These are phyloP conservation scores for Strobilomyces echinocephalus DNA, from an alignment of 768 basidiomycete genomes.

Conservation along the genomic window DNA sequence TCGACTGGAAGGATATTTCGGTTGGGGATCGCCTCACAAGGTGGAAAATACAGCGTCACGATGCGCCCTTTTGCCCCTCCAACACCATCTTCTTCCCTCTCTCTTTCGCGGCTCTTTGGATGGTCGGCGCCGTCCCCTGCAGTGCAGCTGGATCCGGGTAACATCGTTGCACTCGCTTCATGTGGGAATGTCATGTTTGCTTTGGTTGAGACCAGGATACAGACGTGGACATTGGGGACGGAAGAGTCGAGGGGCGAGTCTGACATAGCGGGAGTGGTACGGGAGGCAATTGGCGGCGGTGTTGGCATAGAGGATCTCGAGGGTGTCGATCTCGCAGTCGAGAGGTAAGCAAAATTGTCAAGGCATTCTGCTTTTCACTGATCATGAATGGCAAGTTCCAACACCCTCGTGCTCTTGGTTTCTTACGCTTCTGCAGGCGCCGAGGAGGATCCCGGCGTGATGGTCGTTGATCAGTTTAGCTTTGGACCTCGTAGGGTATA, in stretches of 20 bases:
- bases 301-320: conserved; percentile 63
- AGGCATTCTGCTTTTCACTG: not conserved
- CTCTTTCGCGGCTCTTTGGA: conserved; percentile 39
- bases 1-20: conserved; percentile 64
- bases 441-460: conserved; percentile 39
- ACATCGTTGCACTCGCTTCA: conserved; percentile 60
- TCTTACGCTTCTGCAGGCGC: conserved; percentile 54
- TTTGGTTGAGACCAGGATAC: conserved; percentile 60
- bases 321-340: conserved; percentile 62
- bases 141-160: conserved; percentile 46
- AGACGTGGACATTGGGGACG: conserved; percentile 53
- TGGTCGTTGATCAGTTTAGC: conserved; percentile 36
- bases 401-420: conserved; percentile 55
- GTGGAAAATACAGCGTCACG: conserved; percentile 61
- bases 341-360: conserved; percentile 40
- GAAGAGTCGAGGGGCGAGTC: conserved; percentile 58
- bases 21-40: conserved; percentile 57
- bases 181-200: conserved; percentile 60
- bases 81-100: conserved; percentile 39
- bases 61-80: conserved; percentile 54
- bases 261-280: conserved; percentile 49
- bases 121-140: conserved; percentile 39
- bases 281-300: conserved; percentile 42
- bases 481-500: conserved; percentile 57
- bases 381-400: conserved; percentile 33